A percentile compares a stretch with the other conserved stretches of the same genome.
Evolutionary conservation across 768 basidiomycete species (phyloP).

Genomic region (Tremella mesenterica): DNA sequence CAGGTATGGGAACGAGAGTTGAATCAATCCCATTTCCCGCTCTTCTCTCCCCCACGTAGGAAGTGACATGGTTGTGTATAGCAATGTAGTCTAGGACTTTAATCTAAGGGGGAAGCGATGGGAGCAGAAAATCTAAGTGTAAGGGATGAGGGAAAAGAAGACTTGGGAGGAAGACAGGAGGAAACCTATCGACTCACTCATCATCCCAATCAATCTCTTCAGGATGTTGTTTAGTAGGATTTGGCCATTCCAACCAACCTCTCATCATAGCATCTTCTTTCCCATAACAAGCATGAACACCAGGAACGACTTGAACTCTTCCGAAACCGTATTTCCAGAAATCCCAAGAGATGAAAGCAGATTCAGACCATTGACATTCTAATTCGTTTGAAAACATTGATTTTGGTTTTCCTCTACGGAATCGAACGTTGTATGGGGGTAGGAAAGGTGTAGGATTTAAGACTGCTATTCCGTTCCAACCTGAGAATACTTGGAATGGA

Average conservation of each 20-base stretch:
- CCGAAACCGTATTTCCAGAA: constrained; percentile 40
- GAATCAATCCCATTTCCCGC: too few relatives aligned
- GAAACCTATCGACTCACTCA: constrained; percentile 19
- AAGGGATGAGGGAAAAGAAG: background rate
- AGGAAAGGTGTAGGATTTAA: constrained; percentile 39
- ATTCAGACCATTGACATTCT: constrained; percentile 38
- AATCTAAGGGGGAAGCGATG: background rate
- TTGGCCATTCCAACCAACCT: constrained; percentile 36
- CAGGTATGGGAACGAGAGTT: too few relatives aligned
- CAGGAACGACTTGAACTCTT: constrained; percentile 27
- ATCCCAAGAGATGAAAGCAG: constrained; percentile 35
- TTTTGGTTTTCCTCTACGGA: constrained; percentile 28
- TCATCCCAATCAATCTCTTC: constrained; percentile 31
- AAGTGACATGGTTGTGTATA: too few relatives aligned
- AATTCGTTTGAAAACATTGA: constrained; percentile 7
- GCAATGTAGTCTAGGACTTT: too few relatives aligned
- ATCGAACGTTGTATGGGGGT: constrained; percentile 41
- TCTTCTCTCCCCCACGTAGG: too few relatives aligned
- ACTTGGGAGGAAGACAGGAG: background rate
- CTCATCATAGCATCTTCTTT: constrained; percentile 34
- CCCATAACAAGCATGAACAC: constrained; percentile 36
- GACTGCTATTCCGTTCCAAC: constrained; percentile 44
- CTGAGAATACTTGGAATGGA: constrained; percentile 41
- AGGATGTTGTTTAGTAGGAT: constrained; percentile 1
- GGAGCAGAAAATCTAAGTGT: background rate